A percentile compares a stretch with the other conserved stretches of the same genome.
These are phyloP conservation scores for Cladochytrium replicatum DNA, from an alignment of 192 early-diverging fungal genomes.

Conservation along the genomic window DNA sequence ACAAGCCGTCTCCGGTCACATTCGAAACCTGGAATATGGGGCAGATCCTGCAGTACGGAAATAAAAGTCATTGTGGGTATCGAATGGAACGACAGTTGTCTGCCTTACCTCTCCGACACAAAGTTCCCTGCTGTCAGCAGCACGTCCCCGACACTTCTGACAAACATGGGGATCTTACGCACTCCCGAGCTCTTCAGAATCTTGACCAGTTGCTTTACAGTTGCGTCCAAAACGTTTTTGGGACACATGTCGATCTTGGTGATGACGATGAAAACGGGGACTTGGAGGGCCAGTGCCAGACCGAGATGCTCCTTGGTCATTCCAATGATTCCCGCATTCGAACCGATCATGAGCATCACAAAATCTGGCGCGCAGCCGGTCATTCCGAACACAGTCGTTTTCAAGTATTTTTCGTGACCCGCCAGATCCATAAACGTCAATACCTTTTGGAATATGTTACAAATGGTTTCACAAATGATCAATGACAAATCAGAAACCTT, in stretches of 20 bases:
- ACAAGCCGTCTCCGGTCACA: constrained; percentile 70
- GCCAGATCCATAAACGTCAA: constrained; percentile 83
- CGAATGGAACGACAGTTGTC: too few species aligned
- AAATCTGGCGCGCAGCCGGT: constrained; percentile 81
- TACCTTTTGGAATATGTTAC: constrained; percentile 22
- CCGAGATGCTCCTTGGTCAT: constrained; percentile 89
- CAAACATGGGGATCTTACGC: constrained; percentile 84
- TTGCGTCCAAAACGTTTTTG: constrained; percentile 66
- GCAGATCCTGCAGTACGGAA: constrained; percentile 49
- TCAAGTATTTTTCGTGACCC: constrained; percentile 78
- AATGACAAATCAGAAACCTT: constrained; percentile 61
- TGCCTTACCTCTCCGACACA: constrained; percentile 55
- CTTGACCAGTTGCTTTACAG: constrained; percentile 71
- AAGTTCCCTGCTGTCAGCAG: constrained; percentile 70
- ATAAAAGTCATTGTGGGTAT: neutral
- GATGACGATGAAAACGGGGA: constrained; percentile 75
- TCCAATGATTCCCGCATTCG: constrained; percentile 71
- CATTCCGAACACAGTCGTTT: constrained; percentile 85
- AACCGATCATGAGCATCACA: constrained; percentile 65
- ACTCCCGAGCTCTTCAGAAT: constrained; percentile 81
- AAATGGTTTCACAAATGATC: constrained; percentile 30
- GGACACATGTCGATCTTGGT: constrained; percentile 95
- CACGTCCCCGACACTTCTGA: constrained; percentile 62
- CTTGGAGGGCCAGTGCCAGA: constrained; percentile 63
- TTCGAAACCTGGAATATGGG: constrained; percentile 94